Base-by-base conservation (phyloP, 2,329 filamentous ascomycete genomes). In the Verticillium longisporum region DNA sequence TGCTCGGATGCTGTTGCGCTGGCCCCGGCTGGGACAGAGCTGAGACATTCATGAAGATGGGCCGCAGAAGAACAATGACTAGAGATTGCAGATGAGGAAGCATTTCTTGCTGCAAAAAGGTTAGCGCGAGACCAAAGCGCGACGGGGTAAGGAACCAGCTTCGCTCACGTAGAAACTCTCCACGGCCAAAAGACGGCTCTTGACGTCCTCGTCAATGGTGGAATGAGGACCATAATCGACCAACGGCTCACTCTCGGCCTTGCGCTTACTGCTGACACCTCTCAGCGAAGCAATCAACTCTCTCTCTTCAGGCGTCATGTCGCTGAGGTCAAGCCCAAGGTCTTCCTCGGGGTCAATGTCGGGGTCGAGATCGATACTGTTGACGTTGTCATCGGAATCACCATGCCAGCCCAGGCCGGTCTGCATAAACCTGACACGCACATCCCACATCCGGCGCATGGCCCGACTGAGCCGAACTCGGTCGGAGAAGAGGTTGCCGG, bases 401-500 rank as follows among this genome's bases (percentile, higher is more conserved):
- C 80, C 80, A 62, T 89, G 87, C 91, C 92, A 99, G 10, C 95
- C 95, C 60, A 95, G 84, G 68, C 98, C 94, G 66, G 91, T 96
- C 70, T 90, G 94, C 77, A 97, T 88, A 67, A 96, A 99, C 33
- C 86, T 86, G 68, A 97, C 93, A 56, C 95, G 86, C 72, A 96
- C 93, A 66, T 96, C 90, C 94, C 95, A 99, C 14, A 99, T 79
- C 75, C 99, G 95, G 60, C 91, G 87, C 76, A 96, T 94, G 5
- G 91, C 91, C 63, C 95, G 83, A 0, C 92, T 96, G 83, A 96
- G 96, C 66, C 94, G 86, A 73, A 97, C 95, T 58, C 95, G 85
- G 62, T 86, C 89, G 0, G 93, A 91, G 73, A 99, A 99, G 1
- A 99, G 80, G 70, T 95, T 89, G 7, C 95, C 95, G 6, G 95